Base-by-base conservation (phyloP, 2,329 filamentous ascomycete species). In the Botrytis galanthina region DNA sequence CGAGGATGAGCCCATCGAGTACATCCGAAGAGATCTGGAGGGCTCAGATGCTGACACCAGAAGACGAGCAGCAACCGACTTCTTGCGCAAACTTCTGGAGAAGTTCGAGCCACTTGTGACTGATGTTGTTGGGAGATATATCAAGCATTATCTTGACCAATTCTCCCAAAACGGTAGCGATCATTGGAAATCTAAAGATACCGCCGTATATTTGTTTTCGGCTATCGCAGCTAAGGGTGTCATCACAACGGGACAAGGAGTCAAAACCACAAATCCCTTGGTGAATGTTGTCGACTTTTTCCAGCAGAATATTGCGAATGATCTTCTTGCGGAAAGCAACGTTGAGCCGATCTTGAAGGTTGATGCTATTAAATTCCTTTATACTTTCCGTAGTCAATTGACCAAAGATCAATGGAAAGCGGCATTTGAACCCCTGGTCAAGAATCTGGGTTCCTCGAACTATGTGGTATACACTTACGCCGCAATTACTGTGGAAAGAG, bases 381-480 rank as follows among this genome's bases (percentile, higher is more conserved):
- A 99, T 86, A 93, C 92, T 62, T 99, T 99, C 89, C 92, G 96
- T 79, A 97, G 94, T 81, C 94, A 98, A 80, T 87, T 99, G 75
- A 95, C 94, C 29, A 93, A 93, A 81, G 91, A 95, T 48, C 93
- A 98, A 82, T 98, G 96, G 94, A 92, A 92, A 79, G 90, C 91
- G 73, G 95, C 95, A 1, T 93, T 99, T 80, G 92, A 93, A 20
- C 90, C 97, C 29, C 87, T 99, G 60, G 94, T 98, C 71, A 93
- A 96, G 80, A 97, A 98, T 81, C 86, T 99, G 77, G 93, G 90
- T 75, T 97, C 94, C 3, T 87, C 90, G 35, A 96, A 98, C 82
- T 98, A 98, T 79, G 96, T 98, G 73, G 94, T 98, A 59, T 98
- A 99, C 84, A 98, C 95, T 0, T 99, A 99, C 80, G 94, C 96